Percentiles rank a stretch among this genome's conserved stretches.
Evolutionary conservation across 768 basidiomycete genomes (phyloP).

Genomic region (Nidularia sp.): DNA sequence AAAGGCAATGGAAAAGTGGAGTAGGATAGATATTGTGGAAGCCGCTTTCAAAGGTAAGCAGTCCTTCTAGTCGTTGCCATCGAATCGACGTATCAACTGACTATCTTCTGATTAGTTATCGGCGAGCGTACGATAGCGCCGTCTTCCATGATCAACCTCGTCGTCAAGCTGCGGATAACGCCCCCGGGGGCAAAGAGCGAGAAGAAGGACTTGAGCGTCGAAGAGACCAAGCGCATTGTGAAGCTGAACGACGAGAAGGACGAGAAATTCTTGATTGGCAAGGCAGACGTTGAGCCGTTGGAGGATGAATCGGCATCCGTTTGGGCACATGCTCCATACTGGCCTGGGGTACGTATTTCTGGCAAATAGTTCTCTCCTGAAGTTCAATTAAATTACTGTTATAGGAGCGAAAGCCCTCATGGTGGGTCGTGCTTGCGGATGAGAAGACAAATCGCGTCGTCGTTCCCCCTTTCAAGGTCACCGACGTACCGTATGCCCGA

Average conservation of each 20-base stretch:
- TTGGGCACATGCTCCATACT: conserved; percentile 87
- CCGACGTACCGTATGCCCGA: conserved; percentile 69
- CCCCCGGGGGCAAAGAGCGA: conserved; percentile 39
- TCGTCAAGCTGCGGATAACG: conserved; percentile 75
- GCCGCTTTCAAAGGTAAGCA: conserved; percentile 77
- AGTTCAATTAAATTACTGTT: background rate
- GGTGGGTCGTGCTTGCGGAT: conserved; percentile 91
- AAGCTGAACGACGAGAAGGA: conserved; percentile 59
- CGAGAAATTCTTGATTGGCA: conserved; percentile 61
- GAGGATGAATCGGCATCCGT: conserved; percentile 37
- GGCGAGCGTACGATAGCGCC: conserved; percentile 88
- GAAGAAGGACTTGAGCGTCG: conserved; percentile 37
- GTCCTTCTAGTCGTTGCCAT: background rate
- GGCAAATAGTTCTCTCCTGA: background rate
- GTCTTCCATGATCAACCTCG: conserved; percentile 81
- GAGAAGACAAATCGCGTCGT: conserved; percentile 81
- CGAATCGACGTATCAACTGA: background rate
- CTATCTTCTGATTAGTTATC: conserved; percentile 51
- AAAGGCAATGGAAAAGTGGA: conserved; percentile 69
- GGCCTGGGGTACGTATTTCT: conserved; percentile 65
- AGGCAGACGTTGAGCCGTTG: conserved; percentile 61
- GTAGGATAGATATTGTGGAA: conserved; percentile 73
- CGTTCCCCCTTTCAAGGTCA: conserved; percentile 80
- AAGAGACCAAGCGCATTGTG: conserved; percentile 42
- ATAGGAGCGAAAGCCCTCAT: conserved; percentile 83